A percentile compares a stretch with the other conserved stretches of the same genome.
phyloP scores from a whole-genome alignment of 495 filamentous ascomycete species.

The Penicilliopsis zonata region DNA sequence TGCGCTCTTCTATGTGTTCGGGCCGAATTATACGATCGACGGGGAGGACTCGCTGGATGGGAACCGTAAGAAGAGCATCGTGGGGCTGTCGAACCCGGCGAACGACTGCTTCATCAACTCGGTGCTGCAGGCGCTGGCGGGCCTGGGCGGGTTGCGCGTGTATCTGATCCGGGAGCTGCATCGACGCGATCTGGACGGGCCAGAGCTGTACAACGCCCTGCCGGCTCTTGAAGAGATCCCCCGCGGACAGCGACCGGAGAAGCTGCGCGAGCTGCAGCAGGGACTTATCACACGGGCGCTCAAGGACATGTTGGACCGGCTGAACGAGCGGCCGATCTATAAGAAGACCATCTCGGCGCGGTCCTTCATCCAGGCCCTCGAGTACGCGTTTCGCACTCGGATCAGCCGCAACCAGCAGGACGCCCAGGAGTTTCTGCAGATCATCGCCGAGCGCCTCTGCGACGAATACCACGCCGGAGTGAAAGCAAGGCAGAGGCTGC shows the following conservation, averaged over 20 bases:
- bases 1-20: slow-evolving; percentile 93
- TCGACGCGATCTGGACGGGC: slow-evolving; percentile 64
- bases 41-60: slow-evolving; percentile 49
- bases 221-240: slow-evolving; percentile 31
- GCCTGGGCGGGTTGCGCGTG: slow-evolving; percentile 77
- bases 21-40: slow-evolving; percentile 88
- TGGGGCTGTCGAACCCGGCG: slow-evolving; percentile 81
- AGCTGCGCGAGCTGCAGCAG: slow-evolving; percentile 60
- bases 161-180: slow-evolving; percentile 86
- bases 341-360: slow-evolving; percentile 86
- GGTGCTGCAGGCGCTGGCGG: slow-evolving; percentile 87
- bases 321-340: slow-evolving; percentile 90
- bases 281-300: slow-evolving; percentile 77
- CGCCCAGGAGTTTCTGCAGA: slow-evolving; percentile 95
- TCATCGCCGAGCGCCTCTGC: slow-evolving; percentile 80
- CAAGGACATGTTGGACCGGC: slow-evolving; percentile 81
- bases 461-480: slow-evolving; percentile 87
- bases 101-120: slow-evolving; percentile 99
- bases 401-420: slow-evolving; percentile 95
- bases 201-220: slow-evolving; percentile 52
- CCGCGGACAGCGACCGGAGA: slow-evolving; percentile 40
- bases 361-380: slow-evolving; percentile 65
- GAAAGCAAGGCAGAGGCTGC: slow-evolving; percentile 45
- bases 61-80: slow-evolving; percentile 72
- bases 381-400: slow-evolving; percentile 74